phyloP scores from a whole-genome alignment of 192 early-diverging fungal species.

The Diversispora epigaea region DNA sequence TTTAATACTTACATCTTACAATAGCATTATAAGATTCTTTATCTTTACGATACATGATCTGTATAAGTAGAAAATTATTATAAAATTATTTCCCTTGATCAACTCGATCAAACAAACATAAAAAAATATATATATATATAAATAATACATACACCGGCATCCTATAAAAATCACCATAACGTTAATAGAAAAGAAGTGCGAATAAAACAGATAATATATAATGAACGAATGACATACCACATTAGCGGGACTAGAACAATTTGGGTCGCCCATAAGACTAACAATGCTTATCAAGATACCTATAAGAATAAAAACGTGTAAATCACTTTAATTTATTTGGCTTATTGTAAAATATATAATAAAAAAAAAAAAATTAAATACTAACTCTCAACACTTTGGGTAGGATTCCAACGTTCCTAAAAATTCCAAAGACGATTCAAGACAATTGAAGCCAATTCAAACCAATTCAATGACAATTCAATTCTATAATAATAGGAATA shows the following conservation, averaged over 20 bases:
- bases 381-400: constrained; percentile 50
- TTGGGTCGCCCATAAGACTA: constrained; percentile 48
- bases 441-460: too few species aligned
- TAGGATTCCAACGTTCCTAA: constrained; percentile 81
- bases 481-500: background rate
- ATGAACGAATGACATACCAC: constrained; percentile 32
- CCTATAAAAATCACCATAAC: constrained; percentile 16
- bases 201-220: background rate
- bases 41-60: constrained; percentile 51
- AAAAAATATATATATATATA: background rate
- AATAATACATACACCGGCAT: constrained; percentile 46
- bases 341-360: background rate
- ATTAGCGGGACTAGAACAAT: constrained; percentile 56
- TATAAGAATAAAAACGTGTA: constrained; percentile 10
- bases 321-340: background rate
- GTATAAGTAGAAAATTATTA: background rate
- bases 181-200: background rate
- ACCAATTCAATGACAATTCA: too few species aligned
- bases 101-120: background rate
- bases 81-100: too few species aligned
- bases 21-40: constrained; percentile 39
- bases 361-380: background rate
- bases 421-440: too few species aligned
- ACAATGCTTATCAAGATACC: constrained; percentile 52
- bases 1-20: constrained; percentile 39